A percentile compares a stretch with the other conserved stretches of the same genome.
phyloP scores from a whole-genome alignment of 2,329 filamentous ascomycete species.

The Elsinoe batatas region DNA sequence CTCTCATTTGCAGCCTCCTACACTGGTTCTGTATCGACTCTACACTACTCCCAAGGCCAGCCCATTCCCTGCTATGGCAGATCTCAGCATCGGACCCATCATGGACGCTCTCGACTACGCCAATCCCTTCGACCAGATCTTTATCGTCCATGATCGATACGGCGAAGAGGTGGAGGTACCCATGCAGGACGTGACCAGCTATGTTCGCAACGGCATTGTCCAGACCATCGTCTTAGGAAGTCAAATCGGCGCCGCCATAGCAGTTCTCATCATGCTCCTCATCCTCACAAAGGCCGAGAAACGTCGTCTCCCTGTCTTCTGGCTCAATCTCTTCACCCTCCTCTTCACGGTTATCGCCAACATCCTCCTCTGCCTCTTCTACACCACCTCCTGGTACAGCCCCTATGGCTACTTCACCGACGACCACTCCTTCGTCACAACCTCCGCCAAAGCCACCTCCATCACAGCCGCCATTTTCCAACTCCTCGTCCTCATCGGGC shows the following conservation, averaged over 20 bases:
- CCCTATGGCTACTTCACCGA: conserved; percentile 50
- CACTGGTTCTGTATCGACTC: neutral
- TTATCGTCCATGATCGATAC: conserved; percentile 36
- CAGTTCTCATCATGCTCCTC: conserved; percentile 57
- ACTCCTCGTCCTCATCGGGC: conserved; percentile 43
- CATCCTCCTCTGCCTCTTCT: conserved; percentile 48
- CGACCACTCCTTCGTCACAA: conserved; percentile 20
- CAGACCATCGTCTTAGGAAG: conserved; percentile 55
- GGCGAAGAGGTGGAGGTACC: conserved; percentile 37
- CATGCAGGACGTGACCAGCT: conserved; percentile 36
- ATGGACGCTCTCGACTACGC: conserved; percentile 3
- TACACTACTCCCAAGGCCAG: neutral
- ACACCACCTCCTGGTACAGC: conserved; percentile 50
- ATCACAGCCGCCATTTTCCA: conserved; percentile 41
- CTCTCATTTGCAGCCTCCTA: neutral
- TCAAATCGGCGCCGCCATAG: conserved; percentile 58
- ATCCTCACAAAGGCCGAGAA: conserved; percentile 58
- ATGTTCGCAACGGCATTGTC: conserved; percentile 38
- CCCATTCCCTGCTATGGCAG: neutral
- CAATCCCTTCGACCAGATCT: conserved; percentile 26
- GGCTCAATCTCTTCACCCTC: conserved; percentile 55
- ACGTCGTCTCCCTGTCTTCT: conserved; percentile 52
- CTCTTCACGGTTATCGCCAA: conserved; percentile 51
- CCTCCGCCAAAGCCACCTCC: conserved; percentile 24
- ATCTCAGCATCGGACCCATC: neutral